These are phyloP conservation scores for Perilla frutescens DNA, from an alignment of 257 asterid genomes.

Conservation along the genomic window DNA sequence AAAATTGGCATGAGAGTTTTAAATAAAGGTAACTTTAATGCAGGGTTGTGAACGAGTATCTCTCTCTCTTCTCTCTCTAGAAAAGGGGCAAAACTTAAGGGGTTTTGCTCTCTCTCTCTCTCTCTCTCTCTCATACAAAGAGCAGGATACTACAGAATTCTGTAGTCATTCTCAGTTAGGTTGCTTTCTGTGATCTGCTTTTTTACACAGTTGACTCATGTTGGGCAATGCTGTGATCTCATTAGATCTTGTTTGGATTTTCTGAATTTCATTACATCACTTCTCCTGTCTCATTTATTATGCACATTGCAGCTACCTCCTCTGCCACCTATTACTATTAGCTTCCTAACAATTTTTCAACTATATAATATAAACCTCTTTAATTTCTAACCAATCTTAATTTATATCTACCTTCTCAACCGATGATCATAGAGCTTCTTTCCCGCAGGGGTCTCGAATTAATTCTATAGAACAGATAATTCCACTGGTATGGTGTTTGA, in stretches of 20 bases:
- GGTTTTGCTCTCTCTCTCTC: conserved; percentile 30
- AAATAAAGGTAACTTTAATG: conserved; percentile 44
- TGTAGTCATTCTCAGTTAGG: conserved; percentile 39
- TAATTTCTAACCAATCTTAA: too few relatives aligned
- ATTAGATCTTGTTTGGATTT: conserved; percentile 55
- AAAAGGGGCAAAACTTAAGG: conserved; percentile 24
- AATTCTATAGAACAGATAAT: too few relatives aligned
- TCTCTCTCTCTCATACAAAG: conserved; percentile 25
- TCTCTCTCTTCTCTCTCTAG: conserved; percentile 29
- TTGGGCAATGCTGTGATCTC: conserved; percentile 32
- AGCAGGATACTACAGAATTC: conserved; percentile 34
- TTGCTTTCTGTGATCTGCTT: conserved; percentile 45
- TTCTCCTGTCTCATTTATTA: conserved; percentile 20
- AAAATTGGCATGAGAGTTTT: conserved; percentile 50
- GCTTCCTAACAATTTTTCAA: background rate
- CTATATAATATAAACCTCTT: too few relatives aligned
- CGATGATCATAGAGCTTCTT: too few relatives aligned
- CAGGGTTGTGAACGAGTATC: background rate
- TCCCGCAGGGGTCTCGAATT: too few relatives aligned
- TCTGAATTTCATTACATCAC: conserved; percentile 34
- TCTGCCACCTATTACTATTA: background rate
- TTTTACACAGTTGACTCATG: conserved; percentile 47
- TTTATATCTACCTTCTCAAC: too few relatives aligned
- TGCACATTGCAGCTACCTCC: background rate
- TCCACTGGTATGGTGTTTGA: too few relatives aligned